Evolutionary conservation across 2,329 filamentous ascomycete genomes (phyloP), one percentile per base, ranked within the genome.

Genomic region (Aspergillus terreus): DNA sequence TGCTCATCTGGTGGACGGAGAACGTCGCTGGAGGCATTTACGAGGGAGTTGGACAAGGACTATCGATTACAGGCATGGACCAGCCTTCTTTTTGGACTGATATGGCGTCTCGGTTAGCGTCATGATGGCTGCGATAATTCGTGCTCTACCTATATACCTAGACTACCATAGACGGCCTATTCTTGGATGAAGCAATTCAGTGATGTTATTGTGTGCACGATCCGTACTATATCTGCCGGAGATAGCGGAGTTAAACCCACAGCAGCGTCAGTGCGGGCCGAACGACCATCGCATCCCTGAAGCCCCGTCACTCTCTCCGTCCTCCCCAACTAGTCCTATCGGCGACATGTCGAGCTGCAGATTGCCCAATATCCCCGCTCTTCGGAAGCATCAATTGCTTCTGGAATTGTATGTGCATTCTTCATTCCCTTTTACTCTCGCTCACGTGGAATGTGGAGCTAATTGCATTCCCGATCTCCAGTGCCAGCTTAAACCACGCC

Each of bases 401-500:
- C 80, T 89, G 53, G 90, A 94, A 75, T 94, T 92, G 89, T 94
- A 77, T 60, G 86, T 61, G n/a, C 14, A 19, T 41, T 17, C 12
- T 33, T 6, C 14, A 19, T 41, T 17, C 12, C 21, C 3, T 5
- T 14, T n/a, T 25, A 17, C n/a, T 36, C 23, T 9, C 30, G 19
- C 17, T 14, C 33, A n/a, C 19, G 12, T 6, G 23, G n/a, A 30
- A 35, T 42, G 30, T 44, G 12, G 53, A 48, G 44, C 21, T 44
- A 44, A 48, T 44, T 46, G 47, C 55, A 58, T 49, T 14, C 44
- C 35, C 47, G 15, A 55, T 19, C n/a, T 11, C 36, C 71, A 95
- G 90, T 72, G 82, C 88, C 55, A 88, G 88, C 55, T 79, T 96
- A 62, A 91, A 88, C 70, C 83, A 89, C 73, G 85, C 86, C 53